These are phyloP conservation scores for Picea abies DNA, from an alignment of 83 land plant genomes.

Conservation along the genomic window DNA sequence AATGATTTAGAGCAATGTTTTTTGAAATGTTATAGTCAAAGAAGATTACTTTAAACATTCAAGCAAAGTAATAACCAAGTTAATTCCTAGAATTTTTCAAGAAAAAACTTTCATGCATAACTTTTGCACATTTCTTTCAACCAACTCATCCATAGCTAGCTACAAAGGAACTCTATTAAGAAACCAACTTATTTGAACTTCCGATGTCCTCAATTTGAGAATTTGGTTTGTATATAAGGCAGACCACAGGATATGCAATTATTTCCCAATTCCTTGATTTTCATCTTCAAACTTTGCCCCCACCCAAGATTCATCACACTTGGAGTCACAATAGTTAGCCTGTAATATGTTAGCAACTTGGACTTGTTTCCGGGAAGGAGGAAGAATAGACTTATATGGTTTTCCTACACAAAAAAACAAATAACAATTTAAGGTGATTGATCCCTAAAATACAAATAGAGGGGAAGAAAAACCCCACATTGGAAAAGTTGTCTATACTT, in stretches of 20 bases:
- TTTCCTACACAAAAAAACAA: conserved; percentile 60
- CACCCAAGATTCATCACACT: conserved; percentile 99
- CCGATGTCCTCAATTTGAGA: conserved; percentile 95
- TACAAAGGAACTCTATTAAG: conserved; percentile 95
- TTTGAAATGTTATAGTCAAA: too few species aligned
- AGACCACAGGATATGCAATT: conserved; percentile 91
- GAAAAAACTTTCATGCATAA: background rate
- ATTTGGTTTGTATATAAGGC: conserved; percentile 92
- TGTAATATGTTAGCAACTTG: conserved; percentile 94
- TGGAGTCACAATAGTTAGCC: conserved; percentile 97
- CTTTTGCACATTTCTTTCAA: conserved; percentile 74
- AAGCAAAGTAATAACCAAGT: too few species aligned
- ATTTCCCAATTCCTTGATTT: conserved; percentile 58
- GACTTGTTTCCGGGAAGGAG: conserved; percentile 89
- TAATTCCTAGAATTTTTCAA: too few species aligned
- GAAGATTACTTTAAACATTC: too few species aligned
- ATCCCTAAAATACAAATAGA: background rate
- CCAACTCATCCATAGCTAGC: conserved; percentile 91
- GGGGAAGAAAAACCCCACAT: too few species aligned
- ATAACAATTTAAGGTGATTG: background rate
- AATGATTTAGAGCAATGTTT: too few species aligned
- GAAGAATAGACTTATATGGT: conserved; percentile 89
- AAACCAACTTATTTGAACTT: conserved; percentile 82
- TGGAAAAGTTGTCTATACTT: too few species aligned
- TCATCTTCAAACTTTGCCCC: conserved; percentile 95